Evolutionary conservation across 805 yeast genomes (phyloP), one percentile per base, ranked within the genome.

Genomic region (Hanseniaspora pseudoguilliermondii): DNA sequence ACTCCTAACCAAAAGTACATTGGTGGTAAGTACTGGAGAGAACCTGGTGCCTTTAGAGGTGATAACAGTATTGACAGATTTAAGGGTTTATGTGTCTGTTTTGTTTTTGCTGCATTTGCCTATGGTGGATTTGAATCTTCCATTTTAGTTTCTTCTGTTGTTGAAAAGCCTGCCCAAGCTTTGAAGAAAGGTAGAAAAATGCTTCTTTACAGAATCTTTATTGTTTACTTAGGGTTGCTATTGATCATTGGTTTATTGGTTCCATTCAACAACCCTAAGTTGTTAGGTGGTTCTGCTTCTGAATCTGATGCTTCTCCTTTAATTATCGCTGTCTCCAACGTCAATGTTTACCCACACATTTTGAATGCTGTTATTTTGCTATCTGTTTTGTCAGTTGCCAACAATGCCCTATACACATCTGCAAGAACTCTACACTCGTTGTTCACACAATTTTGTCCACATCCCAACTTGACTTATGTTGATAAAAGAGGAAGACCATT

Each of bases 401-500:
- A 84, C 70, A 82, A 89, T 16, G 81, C 82, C 64, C 74, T 84
- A 34, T 84, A 84, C 68, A 79, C 81, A 60, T 83, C 86, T 40
- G 82, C 89, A 2, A 73, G 91, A 69, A 73, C 81, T 46, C 65
- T 84, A 52, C 83, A 75, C n/a, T 49, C 54, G 64, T 79, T 82
- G 13, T 72, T 84, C 64, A 81, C 85, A 20, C 74, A 75, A 60
- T 74, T 75, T 50, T 73, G 74, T 10, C 71, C 76, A 53, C 84
- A 85, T 2, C 73, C 68, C 58, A 60, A 75, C 55, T 78, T 82
- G 62, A 60, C 66, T 13, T 64, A 63, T 46, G 76, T 83, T 40
- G 80, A 78, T 47, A 73, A 69, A 59, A 63, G 65, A 21, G 88
- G 89, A 67, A 83, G 82, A 47, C 89, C 89, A 44, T 76, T 71